Base-by-base conservation (phyloP, 208 protist genomes). In the Endotrypanum monterogeii region DNA sequence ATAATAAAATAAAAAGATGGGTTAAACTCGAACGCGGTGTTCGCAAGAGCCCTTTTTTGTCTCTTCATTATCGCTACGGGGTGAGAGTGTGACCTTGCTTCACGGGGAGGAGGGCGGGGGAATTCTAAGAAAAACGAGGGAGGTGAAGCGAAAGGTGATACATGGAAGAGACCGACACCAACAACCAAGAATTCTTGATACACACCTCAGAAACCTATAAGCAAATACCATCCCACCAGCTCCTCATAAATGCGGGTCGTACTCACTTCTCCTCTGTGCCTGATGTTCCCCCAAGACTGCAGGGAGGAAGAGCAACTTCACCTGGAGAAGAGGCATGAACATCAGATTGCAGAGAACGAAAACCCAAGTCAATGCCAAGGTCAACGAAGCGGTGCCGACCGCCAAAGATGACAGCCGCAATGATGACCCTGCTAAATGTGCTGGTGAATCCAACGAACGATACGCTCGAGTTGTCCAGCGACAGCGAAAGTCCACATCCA, bases 381-480 rank as follows among this genome's bases (percentile, higher is more conserved):
- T 95, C 91, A 7, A 95, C 87, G 41, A 88, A 89, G 50, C 87
- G 86, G 72, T 95, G 91, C 12, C 91, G 88, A 7, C 91, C 91
- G n/a, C 81, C 87, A 44, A 95, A 71, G 30, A 93, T 83, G 39
- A 93, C 85, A 23, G 83, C 79, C 11, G 82, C 78, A 67, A 93
- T 84, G 32, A 93, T 77, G 28, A 92, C 35, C 65, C 88, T 90
- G 71, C 86, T 88, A 65, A 89, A 84, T 18, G 65, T 63, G 41
- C 83, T 50, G 16, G 81, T 79, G 57, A 77, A 79, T 25, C 87
- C 88, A 46, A 84, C 79, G 73, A 93, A 90, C 0, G 88, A 93
- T 0, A 93, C 79, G 23, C 37, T 56, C 1, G 83, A 61, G 50
- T 56, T 68, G 20, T 39, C 4, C 18, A 69, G 20, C 9, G 70